Percentiles rank a stretch among this genome's conserved stretches.
Evolutionary conservation across 495 filamentous ascomycete species (phyloP).

Genomic region (Aspergillus taichungensis): DNA sequence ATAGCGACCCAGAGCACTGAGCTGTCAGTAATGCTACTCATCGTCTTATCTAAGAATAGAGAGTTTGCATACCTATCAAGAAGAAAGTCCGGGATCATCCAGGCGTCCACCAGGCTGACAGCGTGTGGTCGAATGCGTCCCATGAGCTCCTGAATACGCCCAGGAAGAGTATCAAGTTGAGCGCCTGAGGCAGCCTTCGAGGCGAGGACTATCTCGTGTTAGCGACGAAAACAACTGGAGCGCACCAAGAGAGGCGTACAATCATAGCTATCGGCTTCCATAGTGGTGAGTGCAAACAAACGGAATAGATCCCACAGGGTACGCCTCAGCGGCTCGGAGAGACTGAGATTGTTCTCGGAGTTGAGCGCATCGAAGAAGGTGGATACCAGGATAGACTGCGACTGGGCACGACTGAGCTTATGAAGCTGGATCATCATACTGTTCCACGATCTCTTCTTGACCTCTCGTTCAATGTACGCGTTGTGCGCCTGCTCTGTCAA

Average conservation of each 20-base stretch:
- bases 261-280: constrained; percentile 28
- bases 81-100: constrained; percentile 41
- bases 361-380: constrained; percentile 31
- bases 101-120: constrained; percentile 38
- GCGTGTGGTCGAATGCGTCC: constrained; percentile 35
- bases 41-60: background rate
- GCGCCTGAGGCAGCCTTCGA: constrained; percentile 25
- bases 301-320: constrained; percentile 31
- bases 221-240: too few relatives aligned
- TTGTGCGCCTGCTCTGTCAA: constrained; percentile 20
- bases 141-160: constrained; percentile 34
- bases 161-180: constrained; percentile 23
- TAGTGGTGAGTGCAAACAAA: constrained; percentile 35
- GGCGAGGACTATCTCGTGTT: constrained; percentile 19
- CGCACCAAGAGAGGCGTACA: constrained; percentile 15
- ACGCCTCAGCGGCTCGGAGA: constrained; percentile 13
- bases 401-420: constrained; percentile 38
- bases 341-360: constrained; percentile 15
- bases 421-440: constrained; percentile 37
- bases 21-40: background rate
- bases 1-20: constrained; percentile 34
- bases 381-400: constrained; percentile 35
- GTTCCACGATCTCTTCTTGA: constrained; percentile 38
- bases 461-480: constrained; percentile 32
- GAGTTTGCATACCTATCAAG: constrained; percentile 26